Conservation (phyloP, 2,329 filamentous ascomycete genomes). For the Trichoderma atrobrunneum region DNA sequence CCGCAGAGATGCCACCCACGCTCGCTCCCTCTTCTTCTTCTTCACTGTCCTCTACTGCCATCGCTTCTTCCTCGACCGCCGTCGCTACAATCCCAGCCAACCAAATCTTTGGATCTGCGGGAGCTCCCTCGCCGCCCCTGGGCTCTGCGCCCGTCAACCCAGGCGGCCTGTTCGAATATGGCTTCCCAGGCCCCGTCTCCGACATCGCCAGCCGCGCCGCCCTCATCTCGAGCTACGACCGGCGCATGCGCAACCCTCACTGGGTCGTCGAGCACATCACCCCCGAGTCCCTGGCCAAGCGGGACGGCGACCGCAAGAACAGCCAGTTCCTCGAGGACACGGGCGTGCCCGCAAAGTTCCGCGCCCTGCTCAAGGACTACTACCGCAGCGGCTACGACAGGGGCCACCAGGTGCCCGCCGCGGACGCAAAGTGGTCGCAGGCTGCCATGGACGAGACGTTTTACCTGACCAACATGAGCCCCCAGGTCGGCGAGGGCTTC, state of each 20-base stretch:
- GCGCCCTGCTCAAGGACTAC: slow-evolving; percentile 89
- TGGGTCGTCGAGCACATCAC: slow-evolving; percentile 99
- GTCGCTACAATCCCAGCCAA: slow-evolving; percentile 51
- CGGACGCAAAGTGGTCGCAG: slow-evolving; percentile 95
- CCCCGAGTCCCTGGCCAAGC: slow-evolving; percentile 70
- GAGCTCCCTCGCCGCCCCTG: slow-evolving; percentile 29
- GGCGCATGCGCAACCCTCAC: slow-evolving; percentile 82
- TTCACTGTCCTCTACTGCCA: slow-evolving; percentile 30
- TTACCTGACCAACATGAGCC: slow-evolving; percentile 92
- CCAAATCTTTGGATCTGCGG: slow-evolving; percentile 47
- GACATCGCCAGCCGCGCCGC: slow-evolving; percentile 76
- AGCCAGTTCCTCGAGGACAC: slow-evolving; percentile 80
- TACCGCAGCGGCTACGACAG: slow-evolving; percentile 92
- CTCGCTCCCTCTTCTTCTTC: slow-evolving; percentile 35
- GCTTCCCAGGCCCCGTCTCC: slow-evolving; percentile 86
- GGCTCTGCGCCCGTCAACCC: slow-evolving; percentile 62
- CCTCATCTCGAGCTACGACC: slow-evolving; percentile 85
- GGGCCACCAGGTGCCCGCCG: slow-evolving; percentile 94
- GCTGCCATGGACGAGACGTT: slow-evolving; percentile 94
- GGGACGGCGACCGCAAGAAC: slow-evolving; percentile 79
- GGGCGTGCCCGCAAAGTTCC: slow-evolving; percentile 78
- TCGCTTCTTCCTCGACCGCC: slow-evolving; percentile 30
- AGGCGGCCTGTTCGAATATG: slow-evolving; percentile 75
- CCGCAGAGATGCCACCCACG: slow-evolving; percentile 36
- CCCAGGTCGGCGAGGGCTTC: slow-evolving; percentile 96